Conservation (phyloP, 768 basidiomycete species). For the Lentinula boryana region DNA sequence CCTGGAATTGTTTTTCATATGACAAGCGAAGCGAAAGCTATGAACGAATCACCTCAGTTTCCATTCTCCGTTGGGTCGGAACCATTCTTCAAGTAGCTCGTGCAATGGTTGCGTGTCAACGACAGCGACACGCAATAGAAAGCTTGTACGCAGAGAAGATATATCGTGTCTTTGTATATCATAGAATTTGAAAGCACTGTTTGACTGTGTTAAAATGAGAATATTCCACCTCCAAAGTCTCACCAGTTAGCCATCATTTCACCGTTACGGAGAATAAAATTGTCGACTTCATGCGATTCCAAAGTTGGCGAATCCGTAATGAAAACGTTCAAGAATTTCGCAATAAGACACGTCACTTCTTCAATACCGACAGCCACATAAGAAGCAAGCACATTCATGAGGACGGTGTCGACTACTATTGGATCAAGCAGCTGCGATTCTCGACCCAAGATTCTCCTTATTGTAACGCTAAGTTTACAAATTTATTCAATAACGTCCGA, state of each 20-base stretch:
- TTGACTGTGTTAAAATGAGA: constrained; percentile 1
- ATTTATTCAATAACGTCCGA: background rate
- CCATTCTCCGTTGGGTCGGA: constrained; percentile 34
- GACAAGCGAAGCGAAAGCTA: background rate
- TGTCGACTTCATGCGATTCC: constrained; percentile 64
- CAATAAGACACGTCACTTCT: constrained; percentile 45
- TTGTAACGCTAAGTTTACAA: background rate
- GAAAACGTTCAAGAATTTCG: constrained; percentile 60
- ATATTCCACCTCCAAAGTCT: constrained; percentile 6
- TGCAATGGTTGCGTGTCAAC: constrained; percentile 63
- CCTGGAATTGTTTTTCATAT: constrained; percentile 22
- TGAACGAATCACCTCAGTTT: constrained; percentile 41
- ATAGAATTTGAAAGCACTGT: constrained; percentile 67
- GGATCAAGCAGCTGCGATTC: constrained; percentile 44
- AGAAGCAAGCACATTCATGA: constrained; percentile 46
- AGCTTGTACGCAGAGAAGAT: constrained; percentile 42
- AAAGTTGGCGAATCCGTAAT: constrained; percentile 53
- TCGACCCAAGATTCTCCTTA: constrained; percentile 45
- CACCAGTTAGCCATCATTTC: constrained; percentile 56
- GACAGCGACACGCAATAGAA: constrained; percentile 53
- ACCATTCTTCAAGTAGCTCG: constrained; percentile 34
- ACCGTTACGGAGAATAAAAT: constrained; percentile 64
- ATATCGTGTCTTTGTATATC: constrained; percentile 53
- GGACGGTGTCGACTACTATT: constrained; percentile 50
- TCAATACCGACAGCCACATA: constrained; percentile 45